Evolutionary conservation across 768 basidiomycete species (phyloP).

Genomic region (Leccinum imitatum): DNA sequence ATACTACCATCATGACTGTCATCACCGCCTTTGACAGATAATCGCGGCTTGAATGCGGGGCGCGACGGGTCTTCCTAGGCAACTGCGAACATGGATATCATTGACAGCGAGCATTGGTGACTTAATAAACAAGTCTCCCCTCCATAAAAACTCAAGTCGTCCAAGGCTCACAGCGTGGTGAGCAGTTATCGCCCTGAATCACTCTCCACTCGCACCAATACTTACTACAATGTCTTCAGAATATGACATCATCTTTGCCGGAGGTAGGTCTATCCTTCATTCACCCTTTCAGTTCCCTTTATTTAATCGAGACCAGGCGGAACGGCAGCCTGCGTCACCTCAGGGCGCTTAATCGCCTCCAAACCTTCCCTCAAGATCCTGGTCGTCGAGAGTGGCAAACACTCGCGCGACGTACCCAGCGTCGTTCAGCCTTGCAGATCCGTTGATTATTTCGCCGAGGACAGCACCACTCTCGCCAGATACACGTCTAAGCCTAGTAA

Average conservation of each 20-base stretch:
- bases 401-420: not conserved
- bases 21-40: not conserved
- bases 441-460: slow-evolving; percentile 14
- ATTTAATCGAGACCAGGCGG: not conserved
- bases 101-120: not conserved
- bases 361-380: not conserved
- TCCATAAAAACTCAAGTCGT: not conserved
- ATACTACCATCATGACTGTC: not conserved
- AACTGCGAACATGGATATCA: not conserved
- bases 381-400: not conserved
- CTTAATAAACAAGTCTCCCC: not conserved
- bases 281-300: not conserved
- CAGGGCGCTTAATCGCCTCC: not conserved
- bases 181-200: not conserved
- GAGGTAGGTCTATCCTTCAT: not conserved
- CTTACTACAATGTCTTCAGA: not conserved
- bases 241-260: not conserved
- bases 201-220: not conserved
- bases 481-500: slow-evolving; percentile 40
- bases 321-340: not conserved
- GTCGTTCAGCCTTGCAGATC: not conserved
- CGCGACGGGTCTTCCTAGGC: not conserved
- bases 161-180: not conserved
- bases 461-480: slow-evolving; percentile 43
- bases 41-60: not conserved